Evolutionary conservation across 805 yeast genomes (phyloP).

Genomic region (Saturnispora gosingensis): DNA sequence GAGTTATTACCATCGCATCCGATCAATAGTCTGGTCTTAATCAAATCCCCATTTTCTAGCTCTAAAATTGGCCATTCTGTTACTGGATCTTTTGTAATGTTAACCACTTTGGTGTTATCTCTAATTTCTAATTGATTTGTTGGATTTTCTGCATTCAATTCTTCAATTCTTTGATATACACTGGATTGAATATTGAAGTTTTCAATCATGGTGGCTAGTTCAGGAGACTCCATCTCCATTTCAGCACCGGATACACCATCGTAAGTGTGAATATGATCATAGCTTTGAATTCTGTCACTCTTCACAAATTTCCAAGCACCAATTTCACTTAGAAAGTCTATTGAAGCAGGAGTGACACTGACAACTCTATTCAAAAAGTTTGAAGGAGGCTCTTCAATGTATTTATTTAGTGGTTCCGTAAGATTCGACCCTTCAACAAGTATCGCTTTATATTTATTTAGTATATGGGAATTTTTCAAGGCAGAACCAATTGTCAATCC

Average conservation of each 20-base stretch:
- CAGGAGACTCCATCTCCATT: constrained; percentile 60
- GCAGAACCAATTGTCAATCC: constrained; percentile 84
- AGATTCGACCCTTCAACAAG: constrained; percentile 69
- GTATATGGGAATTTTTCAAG: constrained; percentile 54
- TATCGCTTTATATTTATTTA: constrained; percentile 51
- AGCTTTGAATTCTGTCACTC: constrained; percentile 65
- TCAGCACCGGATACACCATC: constrained; percentile 72
- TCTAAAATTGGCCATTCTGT: constrained; percentile 70
- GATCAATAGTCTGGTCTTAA: constrained; percentile 65
- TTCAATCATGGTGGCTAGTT: constrained; percentile 81
- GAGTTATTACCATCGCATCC: constrained; percentile 97
- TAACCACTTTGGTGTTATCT: constrained; percentile 61
- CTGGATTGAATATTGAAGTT: constrained; percentile 76
- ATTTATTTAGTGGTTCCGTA: constrained; percentile 36
- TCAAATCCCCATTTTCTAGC: constrained; percentile 52
- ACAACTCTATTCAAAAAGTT: constrained; percentile 71
- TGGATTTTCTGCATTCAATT: constrained; percentile 26
- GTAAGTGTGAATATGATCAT: constrained; percentile 75
- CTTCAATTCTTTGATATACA: constrained; percentile 43
- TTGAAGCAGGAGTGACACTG: constrained; percentile 76
- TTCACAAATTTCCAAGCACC: constrained; percentile 70
- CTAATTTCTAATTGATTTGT: constrained; percentile 32
- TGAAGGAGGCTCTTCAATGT: constrained; percentile 36
- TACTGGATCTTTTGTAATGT: constrained; percentile 32
- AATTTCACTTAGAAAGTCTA: constrained; percentile 52